Base-by-base conservation (phyloP, 306 rosid species). In the Cucumis sativus region DNA sequence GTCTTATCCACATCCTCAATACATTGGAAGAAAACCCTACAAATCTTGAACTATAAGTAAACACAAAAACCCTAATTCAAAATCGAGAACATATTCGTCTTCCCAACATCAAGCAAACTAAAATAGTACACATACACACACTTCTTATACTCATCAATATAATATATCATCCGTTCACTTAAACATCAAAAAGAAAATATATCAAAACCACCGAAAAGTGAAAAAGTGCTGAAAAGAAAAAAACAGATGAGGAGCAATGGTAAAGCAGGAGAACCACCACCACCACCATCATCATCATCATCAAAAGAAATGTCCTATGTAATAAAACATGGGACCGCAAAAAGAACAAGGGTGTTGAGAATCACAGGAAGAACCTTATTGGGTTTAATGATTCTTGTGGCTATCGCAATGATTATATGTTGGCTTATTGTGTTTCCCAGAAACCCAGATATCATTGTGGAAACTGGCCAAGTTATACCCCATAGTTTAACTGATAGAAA, bases 331-430 rank as follows among this genome's bases (percentile, higher is more conserved):
- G 47, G 23, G 25, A 7, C 76, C 21, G 28, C 14, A 65, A 71
- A 71, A 9, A 59, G 59, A 7, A 71, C 76, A 4, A 71, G 4
- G 23, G 3, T 71, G 1, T 23, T 47, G 21, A 47, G 59, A 47
- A 45, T 71, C 76, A 47, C 28, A 47, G 76, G 76, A 71, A 49
- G 76, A 71, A 71, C 21, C 41, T 13, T 71, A 39, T 49, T 71
- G 59, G 59, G 21, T 7, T 6, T 49, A 4, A 47, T 71, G 21
- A 9, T 71, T 0, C 23, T 71, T 14, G 10, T 71, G 2, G 76
- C 21, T 2, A n/a, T 71, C 6, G 59, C 59, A 4, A 49, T 71
- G 0, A 1, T 71, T 12, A 71, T 28, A 0, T 47, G 41, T 49
- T 71, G 76, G 76, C 15, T 47, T 49, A 3, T 71, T 30, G 56